Evolutionary conservation across 495 filamentous ascomycete genomes (phyloP), one percentile per base, ranked within the genome.

Genomic region (Penicillium chermesinum): DNA sequence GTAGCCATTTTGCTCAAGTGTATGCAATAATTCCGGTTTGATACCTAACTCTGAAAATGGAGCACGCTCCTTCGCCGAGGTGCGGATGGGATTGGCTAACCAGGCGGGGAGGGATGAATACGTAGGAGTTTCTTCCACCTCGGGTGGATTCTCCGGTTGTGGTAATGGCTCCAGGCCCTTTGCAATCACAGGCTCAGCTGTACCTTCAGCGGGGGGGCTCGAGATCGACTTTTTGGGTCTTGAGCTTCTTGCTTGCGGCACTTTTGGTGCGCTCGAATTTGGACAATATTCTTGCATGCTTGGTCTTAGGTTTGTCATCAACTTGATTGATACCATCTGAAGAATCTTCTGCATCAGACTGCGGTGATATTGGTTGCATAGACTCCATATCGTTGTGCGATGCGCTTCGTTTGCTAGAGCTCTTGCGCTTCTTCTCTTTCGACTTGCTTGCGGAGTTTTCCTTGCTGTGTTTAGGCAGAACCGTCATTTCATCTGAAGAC

Each of bases 131-230:
- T 77, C 75, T 2, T 68, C 65, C 22, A 75, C 57, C 21, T 83
- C 75, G 7, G 73, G 66, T 0, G 77, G 75, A 14, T 78, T 78
- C 46, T 79, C 74, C 25, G 89, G 88, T 54, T 93, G 87, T 16
- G 88, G 89, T 10, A 95, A 62, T 12, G 87, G 88, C 48, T 82
- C 81, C 2, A 95, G 74, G 6, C 81, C 85, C 45, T 90, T 77
- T 8, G 84, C 75, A 39, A 78, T 74, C 12, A 70, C 60, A 16
- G 69, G 63, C 33, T 73, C 67, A 3, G 60, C 53, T 10, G 55
- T 55, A 22, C 38, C 14, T 20, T 54, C 44, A 0, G 41, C 54
- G 41, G 8, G 45, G n/a, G 38, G 39, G 48, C n/a, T 58, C 61
- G 4, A 58, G 53, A 37, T 70, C 60, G 13, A 44, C 19, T 17